phyloP scores from a whole-genome alignment of 225 moss, liverwort and hornwort genomes.

The Polytrichum commune region DNA sequence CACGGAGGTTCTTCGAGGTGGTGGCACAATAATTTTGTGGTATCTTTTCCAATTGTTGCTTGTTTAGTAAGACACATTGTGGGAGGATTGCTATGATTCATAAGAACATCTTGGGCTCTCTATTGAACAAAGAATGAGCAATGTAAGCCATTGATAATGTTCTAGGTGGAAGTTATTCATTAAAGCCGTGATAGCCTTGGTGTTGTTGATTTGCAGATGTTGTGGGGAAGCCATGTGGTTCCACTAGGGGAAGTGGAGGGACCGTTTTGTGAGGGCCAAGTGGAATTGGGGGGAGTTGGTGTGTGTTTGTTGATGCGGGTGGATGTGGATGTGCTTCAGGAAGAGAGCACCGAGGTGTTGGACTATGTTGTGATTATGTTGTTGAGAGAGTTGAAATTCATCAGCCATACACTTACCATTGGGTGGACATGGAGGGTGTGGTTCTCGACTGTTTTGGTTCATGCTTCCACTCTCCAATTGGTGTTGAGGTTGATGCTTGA shows the following conservation, averaged over 20 bases:
- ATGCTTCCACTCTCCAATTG: no score
- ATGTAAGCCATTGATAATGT: not conserved
- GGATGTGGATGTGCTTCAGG: not conserved
- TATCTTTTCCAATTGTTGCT: no score
- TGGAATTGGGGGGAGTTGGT: not conserved
- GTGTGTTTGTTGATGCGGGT: not conserved
- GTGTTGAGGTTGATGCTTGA: no score
- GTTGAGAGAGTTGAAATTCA: not conserved
- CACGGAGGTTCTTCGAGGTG: no score
- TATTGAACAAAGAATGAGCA: not conserved
- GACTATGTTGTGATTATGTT: not conserved
- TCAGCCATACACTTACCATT: not conserved
- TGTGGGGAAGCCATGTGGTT: not conserved
- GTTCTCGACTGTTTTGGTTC: not conserved
- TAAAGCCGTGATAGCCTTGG: not conserved
- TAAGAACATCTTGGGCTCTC: no score
- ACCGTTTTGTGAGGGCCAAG: not conserved
- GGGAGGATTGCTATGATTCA: no score
- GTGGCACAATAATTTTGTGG: no score
- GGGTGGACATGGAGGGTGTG: not conserved
- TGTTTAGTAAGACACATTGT: no score
- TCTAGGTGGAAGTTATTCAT: not conserved
- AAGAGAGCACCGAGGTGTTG: not conserved
- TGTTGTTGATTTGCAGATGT: not conserved
- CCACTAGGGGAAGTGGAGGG: not conserved